phyloP scores from a whole-genome alignment of 768 basidiomycete species.

The Vararia minispora region DNA sequence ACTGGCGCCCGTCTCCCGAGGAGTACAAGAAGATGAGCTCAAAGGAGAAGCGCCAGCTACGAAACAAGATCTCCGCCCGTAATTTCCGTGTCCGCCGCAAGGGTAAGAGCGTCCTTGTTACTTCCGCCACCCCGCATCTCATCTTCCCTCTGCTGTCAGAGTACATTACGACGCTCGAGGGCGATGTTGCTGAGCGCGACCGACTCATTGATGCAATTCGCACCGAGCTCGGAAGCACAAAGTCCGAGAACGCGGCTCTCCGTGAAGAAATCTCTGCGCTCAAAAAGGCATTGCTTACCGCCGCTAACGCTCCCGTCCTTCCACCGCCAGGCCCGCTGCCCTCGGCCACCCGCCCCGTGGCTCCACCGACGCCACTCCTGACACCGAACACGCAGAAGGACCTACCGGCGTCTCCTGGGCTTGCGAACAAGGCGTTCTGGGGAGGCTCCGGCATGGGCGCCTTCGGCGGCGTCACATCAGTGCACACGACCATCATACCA shows the following conservation, averaged over 20 bases:
- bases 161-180: slow-evolving; percentile 90
- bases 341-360: slow-evolving; percentile 13
- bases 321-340: slow-evolving; percentile 35
- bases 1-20: slow-evolving; percentile 83
- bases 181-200: slow-evolving; percentile 89
- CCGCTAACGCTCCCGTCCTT: slow-evolving; percentile 28
- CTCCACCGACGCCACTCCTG: slow-evolving; percentile 25
- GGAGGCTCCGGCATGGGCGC: slow-evolving; percentile 48
- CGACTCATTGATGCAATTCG: slow-evolving; percentile 80
- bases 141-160: slow-evolving; percentile 32
- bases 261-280: slow-evolving; percentile 65
- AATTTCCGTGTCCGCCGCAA: slow-evolving; percentile 94
- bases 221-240: slow-evolving; percentile 66
- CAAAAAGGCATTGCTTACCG: slow-evolving; percentile 64
- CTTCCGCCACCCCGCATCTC: slow-evolving; percentile 5
- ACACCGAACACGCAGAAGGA: slow-evolving; percentile 74
- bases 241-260: slow-evolving; percentile 75
- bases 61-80: slow-evolving; percentile 94
- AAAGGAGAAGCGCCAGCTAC: slow-evolving; percentile 91
- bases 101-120: slow-evolving; percentile 34
- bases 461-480: slow-evolving; percentile 64
- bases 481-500: slow-evolving; percentile 76
- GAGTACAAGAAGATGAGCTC: slow-evolving; percentile 92
- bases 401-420: slow-evolving; percentile 49
- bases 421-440: slow-evolving; percentile 62